A percentile compares a stretch with the other conserved stretches of the same genome.
Conservation (phyloP, 1,284 basidiomycete genomes). For the Cutaneotrichosporon sp. region DNA sequence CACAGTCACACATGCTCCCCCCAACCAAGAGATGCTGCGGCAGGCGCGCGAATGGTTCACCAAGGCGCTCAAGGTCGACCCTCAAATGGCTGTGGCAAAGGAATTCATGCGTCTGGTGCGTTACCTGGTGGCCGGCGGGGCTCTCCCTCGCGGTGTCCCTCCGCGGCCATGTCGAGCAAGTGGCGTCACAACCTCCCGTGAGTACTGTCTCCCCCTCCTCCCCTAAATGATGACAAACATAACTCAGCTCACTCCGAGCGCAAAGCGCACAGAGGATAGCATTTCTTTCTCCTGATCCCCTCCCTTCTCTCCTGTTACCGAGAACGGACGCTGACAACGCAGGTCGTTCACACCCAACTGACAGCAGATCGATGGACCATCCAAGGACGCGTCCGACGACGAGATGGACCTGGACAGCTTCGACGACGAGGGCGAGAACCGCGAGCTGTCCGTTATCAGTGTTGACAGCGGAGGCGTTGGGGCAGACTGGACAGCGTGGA, state of each 20-base stretch:
- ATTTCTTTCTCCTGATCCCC: neutral
- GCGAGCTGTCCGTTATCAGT: neutral
- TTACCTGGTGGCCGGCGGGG: neutral
- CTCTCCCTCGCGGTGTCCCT: neutral
- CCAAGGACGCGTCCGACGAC: neutral
- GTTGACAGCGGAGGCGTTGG: neutral
- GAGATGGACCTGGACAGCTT: conserved; percentile 6
- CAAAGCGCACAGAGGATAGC: neutral
- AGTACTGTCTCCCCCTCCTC: neutral
- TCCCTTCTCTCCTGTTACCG: neutral
- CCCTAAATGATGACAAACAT: neutral
- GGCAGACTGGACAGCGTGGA: neutral
- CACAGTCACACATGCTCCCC: neutral
- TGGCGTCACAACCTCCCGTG: neutral
- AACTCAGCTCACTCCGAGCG: conserved; percentile 1
- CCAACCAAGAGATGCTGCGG: conserved; percentile 22
- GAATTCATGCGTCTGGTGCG: conserved; percentile 38
- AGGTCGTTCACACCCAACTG: neutral
- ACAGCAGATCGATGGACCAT: conserved; percentile 13
- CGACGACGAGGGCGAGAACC: neutral
- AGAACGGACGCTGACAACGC: neutral
- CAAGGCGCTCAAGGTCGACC: conserved; percentile 38
- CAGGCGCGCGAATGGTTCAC: conserved; percentile 39
- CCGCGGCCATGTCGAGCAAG: neutral
- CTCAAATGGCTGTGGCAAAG: conserved; percentile 30